These are phyloP conservation scores for Lactifluus hygrophoroides DNA, from an alignment of 768 basidiomycete species.

Conservation along the genomic window DNA sequence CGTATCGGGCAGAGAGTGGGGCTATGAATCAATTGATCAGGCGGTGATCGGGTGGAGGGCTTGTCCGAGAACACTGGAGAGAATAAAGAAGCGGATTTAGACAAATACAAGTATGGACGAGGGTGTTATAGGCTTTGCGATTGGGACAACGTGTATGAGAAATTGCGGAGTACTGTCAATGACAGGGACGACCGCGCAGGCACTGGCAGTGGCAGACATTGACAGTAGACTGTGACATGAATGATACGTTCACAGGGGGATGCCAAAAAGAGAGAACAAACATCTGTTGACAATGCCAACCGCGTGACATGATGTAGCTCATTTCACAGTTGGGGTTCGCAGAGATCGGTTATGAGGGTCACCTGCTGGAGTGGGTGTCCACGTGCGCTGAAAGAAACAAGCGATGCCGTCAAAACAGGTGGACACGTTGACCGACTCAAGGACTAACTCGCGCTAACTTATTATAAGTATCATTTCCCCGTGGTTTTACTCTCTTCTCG, in stretches of 20 bases:
- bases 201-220: no score
- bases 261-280: no score
- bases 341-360: background rate
- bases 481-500: background rate
- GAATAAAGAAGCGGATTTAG: background rate
- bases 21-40: background rate
- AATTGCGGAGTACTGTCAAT: no score
- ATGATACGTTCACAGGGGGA: no score
- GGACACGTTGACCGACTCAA: constrained; percentile 13
- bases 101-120: background rate
- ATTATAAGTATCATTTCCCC: constrained; percentile 2
- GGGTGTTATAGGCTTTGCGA: no score
- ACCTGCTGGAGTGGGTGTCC: background rate
- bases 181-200: no score
- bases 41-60: background rate
- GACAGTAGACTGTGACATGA: no score
- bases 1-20: background rate
- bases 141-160: no score
- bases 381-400: background rate
- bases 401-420: background rate
- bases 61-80: background rate
- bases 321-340: no score
- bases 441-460: background rate
- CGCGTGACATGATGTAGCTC: no score
- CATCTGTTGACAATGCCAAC: no score